Percentiles rank a stretch among this genome's conserved stretches.
phyloP scores from a whole-genome alignment of 805 yeast species.

The Wickerhamiella siamensis region DNA sequence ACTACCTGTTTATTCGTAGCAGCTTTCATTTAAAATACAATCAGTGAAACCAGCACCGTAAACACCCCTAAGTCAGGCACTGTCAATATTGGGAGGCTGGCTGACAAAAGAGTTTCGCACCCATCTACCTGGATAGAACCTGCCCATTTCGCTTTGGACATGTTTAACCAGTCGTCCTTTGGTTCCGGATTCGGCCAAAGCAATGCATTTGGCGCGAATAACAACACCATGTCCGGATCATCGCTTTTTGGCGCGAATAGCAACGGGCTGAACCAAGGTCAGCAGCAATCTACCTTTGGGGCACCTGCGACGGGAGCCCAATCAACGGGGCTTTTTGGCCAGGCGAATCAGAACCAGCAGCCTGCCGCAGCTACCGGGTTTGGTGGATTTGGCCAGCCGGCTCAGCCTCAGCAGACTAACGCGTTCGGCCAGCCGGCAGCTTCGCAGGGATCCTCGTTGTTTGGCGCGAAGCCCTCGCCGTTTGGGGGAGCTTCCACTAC shows the following conservation, averaged over 20 bases:
- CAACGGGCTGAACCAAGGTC: neutral
- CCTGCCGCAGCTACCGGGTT: neutral
- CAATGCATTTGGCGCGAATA: slow-evolving; percentile 8
- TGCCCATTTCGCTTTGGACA: slow-evolving; percentile 1
- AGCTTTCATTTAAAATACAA: no score
- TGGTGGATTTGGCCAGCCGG: slow-evolving; percentile 3
- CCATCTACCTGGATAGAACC: no score
- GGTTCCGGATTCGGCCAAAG: slow-evolving; percentile 14
- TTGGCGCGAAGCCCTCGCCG: slow-evolving; percentile 25
- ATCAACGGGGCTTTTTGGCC: neutral
- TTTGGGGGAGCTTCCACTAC: slow-evolving; percentile 25
- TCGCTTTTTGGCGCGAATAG: slow-evolving; percentile 2
- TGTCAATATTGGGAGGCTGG: neutral
- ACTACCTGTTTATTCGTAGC: no score
- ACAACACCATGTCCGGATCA: slow-evolving; percentile 12
- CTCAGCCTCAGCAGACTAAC: neutral
- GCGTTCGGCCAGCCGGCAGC: slow-evolving; percentile 1
- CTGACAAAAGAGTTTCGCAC: neutral
- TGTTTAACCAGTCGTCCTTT: slow-evolving; percentile 9
- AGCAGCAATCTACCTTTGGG: neutral
- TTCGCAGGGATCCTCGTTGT: slow-evolving; percentile 3
- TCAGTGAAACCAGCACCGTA: no score
- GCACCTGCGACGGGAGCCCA: neutral
- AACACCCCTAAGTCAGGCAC: no score
- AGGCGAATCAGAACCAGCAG: neutral